Evolutionary conservation across 306 rosid genomes (phyloP), one percentile per base, ranked within the genome.

Genomic region (Vigna reflexopilosa): DNA sequence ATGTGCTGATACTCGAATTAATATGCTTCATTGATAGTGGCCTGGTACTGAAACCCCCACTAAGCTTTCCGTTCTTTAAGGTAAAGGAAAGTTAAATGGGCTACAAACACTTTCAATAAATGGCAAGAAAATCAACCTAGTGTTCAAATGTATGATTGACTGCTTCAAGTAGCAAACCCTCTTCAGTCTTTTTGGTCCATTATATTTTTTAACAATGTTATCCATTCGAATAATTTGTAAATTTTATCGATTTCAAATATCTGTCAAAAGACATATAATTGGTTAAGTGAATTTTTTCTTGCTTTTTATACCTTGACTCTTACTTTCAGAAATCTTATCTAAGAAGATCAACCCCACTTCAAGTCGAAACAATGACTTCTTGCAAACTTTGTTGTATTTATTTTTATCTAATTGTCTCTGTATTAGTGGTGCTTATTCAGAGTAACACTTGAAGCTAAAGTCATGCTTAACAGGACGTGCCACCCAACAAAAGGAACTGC

Each of bases 401-500:
- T 42, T 2, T 42, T 42, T 42, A 42, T 42, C 47, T 63, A 3
- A 13, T 62, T 62, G 14, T 30, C 44, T 67, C 11, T 47, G 50
- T 36, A 28, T 0, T 66, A 17, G 83, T 56, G 64, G 83, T 81
- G 82, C 83, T 76, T 73, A 66, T 80, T 65, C 75, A 76, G 44
- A 34, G 86, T 82, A 66, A 83, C 87, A 79, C 92, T 88, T 90
- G 56, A 87, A 86, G 92, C 82, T 88, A 50, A 94, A 94, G 97
- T 77, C 71, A 87, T 77, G 84, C 78, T 67, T 82, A 89, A 75
- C 72, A 77, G 74, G 95, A 89, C 96, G 44, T 79, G 61, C 75
- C 77, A 91, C 92, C 98, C 30, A 86, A 91, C 86, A 12, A 52
- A 76, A 14, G 73, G 71, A 70, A 66, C 69, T 44, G 80, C 42